These are phyloP conservation scores for Fusarium coicis DNA, from an alignment of 2,329 filamentous ascomycete genomes.

Conservation along the genomic window DNA sequence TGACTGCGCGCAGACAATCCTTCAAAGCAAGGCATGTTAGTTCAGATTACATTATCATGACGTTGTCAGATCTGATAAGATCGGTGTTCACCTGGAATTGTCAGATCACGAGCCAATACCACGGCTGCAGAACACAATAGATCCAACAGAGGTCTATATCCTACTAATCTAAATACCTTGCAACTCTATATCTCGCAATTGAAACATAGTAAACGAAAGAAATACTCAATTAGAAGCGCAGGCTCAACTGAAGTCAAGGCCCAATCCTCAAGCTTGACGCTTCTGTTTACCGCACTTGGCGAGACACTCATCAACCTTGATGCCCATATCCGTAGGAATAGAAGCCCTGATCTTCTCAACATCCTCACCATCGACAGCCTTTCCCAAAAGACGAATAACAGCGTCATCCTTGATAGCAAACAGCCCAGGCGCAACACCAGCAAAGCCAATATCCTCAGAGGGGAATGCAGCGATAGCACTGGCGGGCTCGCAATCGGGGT, in stretches of 20 bases:
- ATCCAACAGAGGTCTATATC: background rate
- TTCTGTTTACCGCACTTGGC: conserved; percentile 48
- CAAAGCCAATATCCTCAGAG: conserved; percentile 62
- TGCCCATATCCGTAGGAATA: conserved; percentile 58
- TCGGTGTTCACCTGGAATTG: background rate
- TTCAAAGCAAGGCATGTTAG: background rate
- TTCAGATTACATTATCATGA: background rate
- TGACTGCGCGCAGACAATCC: background rate
- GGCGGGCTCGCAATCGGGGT: conserved; percentile 62
- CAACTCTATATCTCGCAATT: background rate
- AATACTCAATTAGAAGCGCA: background rate
- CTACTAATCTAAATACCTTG: background rate
- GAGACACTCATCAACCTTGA: conserved; percentile 64
- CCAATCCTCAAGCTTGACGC: conserved; percentile 46
- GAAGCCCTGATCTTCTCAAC: conserved; percentile 55
- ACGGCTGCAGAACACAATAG: background rate
- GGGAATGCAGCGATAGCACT: conserved; percentile 62
- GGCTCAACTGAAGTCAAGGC: background rate
- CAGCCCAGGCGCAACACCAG: conserved; percentile 59
- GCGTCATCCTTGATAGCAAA: conserved; percentile 58
- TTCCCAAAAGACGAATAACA: conserved; percentile 59
- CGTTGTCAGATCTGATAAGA: background rate
- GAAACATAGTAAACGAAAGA: background rate
- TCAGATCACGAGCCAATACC: background rate
- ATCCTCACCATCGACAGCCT: conserved; percentile 57